These are phyloP conservation scores for Trypanosoma scelopori DNA, from an alignment of 208 protist genomes.

Conservation along the genomic window DNA sequence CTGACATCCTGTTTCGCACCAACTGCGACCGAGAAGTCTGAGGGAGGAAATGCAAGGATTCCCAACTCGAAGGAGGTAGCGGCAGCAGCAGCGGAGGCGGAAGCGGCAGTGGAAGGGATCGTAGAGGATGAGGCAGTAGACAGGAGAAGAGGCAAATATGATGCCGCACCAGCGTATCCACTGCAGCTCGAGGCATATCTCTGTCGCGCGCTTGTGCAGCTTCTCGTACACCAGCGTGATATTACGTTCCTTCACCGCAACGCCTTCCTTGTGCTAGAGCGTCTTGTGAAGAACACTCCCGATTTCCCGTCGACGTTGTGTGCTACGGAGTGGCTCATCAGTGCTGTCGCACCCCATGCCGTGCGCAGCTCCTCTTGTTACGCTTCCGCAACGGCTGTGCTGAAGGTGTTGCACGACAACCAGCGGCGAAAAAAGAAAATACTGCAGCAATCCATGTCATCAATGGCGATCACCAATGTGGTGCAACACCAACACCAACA, in stretches of 20 bases:
- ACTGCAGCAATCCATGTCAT: slow-evolving; percentile 19
- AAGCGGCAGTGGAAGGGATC: too few species aligned
- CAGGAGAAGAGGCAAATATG: neutral
- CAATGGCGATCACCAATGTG: neutral
- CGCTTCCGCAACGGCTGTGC: slow-evolving; percentile 61
- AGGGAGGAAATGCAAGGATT: neutral
- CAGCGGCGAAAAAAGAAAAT: slow-evolving; percentile 18
- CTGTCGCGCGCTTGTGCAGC: slow-evolving; percentile 42
- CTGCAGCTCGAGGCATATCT: slow-evolving; percentile 70
- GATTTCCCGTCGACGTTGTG: slow-evolving; percentile 54
- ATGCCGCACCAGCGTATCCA: slow-evolving; percentile 27
- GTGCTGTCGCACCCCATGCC: slow-evolving; percentile 53
- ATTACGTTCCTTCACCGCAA: slow-evolving; percentile 70
- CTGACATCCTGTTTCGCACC: neutral
- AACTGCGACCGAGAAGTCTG: neutral
- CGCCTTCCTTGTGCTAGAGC: slow-evolving; percentile 61
- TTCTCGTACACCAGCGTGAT: slow-evolving; percentile 50
- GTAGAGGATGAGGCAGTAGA: neutral
- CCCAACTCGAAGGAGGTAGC: neutral
- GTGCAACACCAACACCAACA: neutral
- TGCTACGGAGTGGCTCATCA: slow-evolving; percentile 53
- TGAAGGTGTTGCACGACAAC: slow-evolving; percentile 54
- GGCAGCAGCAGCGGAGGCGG: too few species aligned
- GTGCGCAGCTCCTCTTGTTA: slow-evolving; percentile 58
- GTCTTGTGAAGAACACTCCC: slow-evolving; percentile 40